phyloP scores from a whole-genome alignment of 78 protist species.

The Tieghemostelium lacteum region DNA sequence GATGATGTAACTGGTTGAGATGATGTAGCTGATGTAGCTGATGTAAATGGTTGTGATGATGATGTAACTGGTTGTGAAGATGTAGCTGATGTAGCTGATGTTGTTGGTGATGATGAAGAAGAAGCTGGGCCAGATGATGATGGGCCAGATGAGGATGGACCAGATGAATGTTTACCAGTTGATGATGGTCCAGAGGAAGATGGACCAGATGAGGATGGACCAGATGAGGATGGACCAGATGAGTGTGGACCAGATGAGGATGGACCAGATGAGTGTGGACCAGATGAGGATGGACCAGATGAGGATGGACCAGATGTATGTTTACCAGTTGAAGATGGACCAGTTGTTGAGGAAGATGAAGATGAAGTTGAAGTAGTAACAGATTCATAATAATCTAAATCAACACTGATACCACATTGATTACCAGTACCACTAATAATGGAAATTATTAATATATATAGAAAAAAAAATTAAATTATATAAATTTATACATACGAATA shows the following conservation, averaged over 20 bases:
- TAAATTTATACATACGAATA: too few relatives aligned
- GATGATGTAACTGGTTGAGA: background rate
- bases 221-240: background rate
- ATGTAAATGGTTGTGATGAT: background rate
- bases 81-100: background rate
- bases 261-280: background rate
- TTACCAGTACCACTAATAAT: background rate
- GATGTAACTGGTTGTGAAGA: background rate
- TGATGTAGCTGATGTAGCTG: background rate
- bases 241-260: background rate
- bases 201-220: background rate
- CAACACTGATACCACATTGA: slow-evolving; percentile 40
- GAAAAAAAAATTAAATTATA: background rate
- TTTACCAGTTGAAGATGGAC: background rate
- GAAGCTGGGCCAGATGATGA: background rate
- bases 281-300: background rate
- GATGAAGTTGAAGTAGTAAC: background rate
- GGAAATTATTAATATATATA: background rate
- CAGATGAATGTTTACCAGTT: background rate
- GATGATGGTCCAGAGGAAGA: background rate
- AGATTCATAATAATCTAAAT: slow-evolving; percentile 6
- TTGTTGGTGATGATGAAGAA: background rate
- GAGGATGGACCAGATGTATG: background rate
- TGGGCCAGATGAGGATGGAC: background rate
- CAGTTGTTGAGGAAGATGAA: background rate